Base-by-base conservation (phyloP, 768 basidiomycete species). In the Lyophyllum decastes region DNA sequence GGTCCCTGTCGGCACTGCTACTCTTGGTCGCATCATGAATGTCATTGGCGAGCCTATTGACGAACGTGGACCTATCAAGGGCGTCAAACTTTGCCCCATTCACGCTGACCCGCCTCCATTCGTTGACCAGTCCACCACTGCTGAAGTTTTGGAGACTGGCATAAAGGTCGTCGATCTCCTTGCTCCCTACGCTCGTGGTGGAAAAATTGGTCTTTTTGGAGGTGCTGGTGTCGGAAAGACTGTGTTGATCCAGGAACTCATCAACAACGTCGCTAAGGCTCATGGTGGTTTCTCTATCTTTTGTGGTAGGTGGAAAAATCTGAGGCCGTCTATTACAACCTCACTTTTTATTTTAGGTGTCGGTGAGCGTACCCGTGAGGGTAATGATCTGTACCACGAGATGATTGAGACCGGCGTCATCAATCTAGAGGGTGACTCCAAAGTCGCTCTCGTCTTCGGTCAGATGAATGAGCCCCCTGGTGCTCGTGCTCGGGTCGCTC, bases 371-470 rank as follows among this genome's bases (percentile, higher is more conserved):
- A 99, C 97, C 62, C 96, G 97, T 82, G 97, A 99, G 89, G 97
- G 97, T 80, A 99, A 99, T 83, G 97, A 95, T 81, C 79, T 95
- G 65, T 95, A 96, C 79, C 94, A 97, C 75, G 94, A 96, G 81
- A 97, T 99, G 97, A 98, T 98, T 78, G 96, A 99, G 77, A 99
- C 97, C 57, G 97, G 97, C 88, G 97, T 99, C 86, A 99, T 99
- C 86, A 96, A 98, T 80, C 88, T 98, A 72, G 86, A 98, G 73
- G 97, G 96, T 77, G 95, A 98, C 78, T 99, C 97, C 75, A 99
- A 99, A 87, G 97, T 98, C 78, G 96, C 97, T 70, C 88, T 99
- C 63, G 97, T 99, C 67, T 99, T 99, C 82, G 97, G 97, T 83
- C 97, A 99, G 81, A 99, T 99, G 97, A 99, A 99, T 82, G 97